Evolutionary conservation across 2,329 filamentous ascomycete species (phyloP).

Genomic region (Colletotrichum melonis): DNA sequence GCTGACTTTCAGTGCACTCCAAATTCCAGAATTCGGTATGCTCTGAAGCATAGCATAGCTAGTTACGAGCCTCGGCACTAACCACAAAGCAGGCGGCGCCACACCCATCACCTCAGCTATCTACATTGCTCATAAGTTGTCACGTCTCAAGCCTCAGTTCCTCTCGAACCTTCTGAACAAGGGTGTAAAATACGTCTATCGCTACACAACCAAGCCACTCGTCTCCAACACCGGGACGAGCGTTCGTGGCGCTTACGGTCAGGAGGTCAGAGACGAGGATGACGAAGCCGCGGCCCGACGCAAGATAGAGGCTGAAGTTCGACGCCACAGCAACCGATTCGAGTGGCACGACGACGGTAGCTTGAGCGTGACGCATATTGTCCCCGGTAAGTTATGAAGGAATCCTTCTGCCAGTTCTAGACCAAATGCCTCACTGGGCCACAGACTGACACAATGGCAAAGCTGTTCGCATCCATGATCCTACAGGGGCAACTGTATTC

Average conservation of each 20-base stretch:
- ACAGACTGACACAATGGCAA: neutral
- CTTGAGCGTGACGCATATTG: conserved; percentile 46
- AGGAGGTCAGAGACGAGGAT: conserved; percentile 41
- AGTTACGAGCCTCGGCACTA: neutral
- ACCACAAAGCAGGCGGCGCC: conserved; percentile 42
- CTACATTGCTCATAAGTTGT: conserved; percentile 41
- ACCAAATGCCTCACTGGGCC: no score
- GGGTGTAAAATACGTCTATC: conserved; percentile 46
- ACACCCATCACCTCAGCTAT: conserved; percentile 48
- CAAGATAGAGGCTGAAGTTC: conserved; percentile 46
- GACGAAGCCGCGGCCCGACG: conserved; percentile 38
- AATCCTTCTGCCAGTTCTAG: neutral
- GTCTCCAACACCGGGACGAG: conserved; percentile 47
- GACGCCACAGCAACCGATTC: conserved; percentile 46
- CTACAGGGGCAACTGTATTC: conserved; percentile 42
- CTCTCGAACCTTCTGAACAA: conserved; percentile 41
- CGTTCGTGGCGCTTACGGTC: conserved; percentile 45
- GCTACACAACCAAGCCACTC: conserved; percentile 41
- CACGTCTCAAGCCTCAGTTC: conserved; percentile 43
- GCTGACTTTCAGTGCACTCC: conserved; percentile 46
- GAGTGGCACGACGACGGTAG: conserved; percentile 49
- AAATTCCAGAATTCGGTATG: conserved; percentile 43
- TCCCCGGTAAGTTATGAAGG: conserved; percentile 41
- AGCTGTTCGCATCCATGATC: conserved; percentile 44
- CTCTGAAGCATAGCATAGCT: neutral